Base-by-base conservation (phyloP, 2,329 filamentous ascomycete genomes). In the Thielaviopsis cerberus region DNA sequence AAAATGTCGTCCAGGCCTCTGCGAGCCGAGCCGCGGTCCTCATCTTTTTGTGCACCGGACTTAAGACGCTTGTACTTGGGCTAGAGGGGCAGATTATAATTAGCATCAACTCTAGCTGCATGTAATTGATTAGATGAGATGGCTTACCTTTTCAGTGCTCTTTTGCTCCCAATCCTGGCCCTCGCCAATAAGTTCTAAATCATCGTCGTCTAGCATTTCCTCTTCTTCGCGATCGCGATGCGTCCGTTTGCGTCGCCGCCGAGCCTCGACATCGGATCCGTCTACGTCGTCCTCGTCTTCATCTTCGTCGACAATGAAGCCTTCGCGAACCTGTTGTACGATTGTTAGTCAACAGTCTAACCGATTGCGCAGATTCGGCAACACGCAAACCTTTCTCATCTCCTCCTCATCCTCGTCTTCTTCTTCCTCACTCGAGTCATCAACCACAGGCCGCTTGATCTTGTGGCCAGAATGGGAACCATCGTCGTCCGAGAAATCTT, bases 21-120 rank as follows among this genome's bases (percentile, higher is more conserved):
- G 48, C 82, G 77, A 63, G 83, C 77, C 63, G 73, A 75, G 25
- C 75, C 75, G 23, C 81, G 78, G 54, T 88, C 79, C 58, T 79
- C 81, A 62, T 88, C 84, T 62, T 85, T 83, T 61, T 86, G 80
- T 63, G 91, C 88, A 57, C 92, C 91, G 63, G 88, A 87, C 76
- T 97, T 98, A 58, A 98, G 80, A 48, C 92, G 86, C 72, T 98
- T 98, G 76, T 94, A 94, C 68, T 95, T 94, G 64, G 85, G 84
- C 84, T 94, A 62, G 34, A 13, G 54, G 26, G n/a, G 51, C 34
- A 50, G 37, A 2, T 3, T 4, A 27, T 45, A n/a, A 23, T 51
- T 45, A 13, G 24, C n/a, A 55, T 51, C 23, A 37, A 5, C 10
- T 11, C n/a, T 13, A 25, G 30, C 7, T 24, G 22, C 11, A 27